phyloP scores from a whole-genome alignment of 768 basidiomycete species.

The Leccinum arenicola region DNA sequence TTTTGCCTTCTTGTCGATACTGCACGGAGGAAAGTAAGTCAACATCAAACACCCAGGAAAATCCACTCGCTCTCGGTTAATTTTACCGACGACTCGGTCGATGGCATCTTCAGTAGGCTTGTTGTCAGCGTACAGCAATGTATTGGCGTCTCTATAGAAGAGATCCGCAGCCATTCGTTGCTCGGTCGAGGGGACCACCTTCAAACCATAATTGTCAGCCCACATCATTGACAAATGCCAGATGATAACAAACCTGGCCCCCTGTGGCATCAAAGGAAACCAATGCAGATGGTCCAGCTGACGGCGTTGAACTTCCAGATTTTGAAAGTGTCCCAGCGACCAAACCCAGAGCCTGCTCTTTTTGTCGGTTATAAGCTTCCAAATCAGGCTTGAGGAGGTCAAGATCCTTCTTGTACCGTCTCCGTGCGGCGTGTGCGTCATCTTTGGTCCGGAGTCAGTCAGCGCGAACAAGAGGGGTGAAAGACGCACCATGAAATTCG shows the following conservation, averaged over 20 bases:
- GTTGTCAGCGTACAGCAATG: constrained; percentile 89
- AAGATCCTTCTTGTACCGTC: constrained; percentile 90
- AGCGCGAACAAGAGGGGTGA: background rate
- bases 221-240: background rate
- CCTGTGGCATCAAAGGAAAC: constrained; percentile 54
- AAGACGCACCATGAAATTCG: constrained; percentile 79
- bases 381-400: constrained; percentile 87
- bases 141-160: constrained; percentile 92
- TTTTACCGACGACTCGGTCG: constrained; percentile 85
- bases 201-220: constrained; percentile 10
- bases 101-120: constrained; percentile 96
- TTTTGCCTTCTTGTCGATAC: constrained; percentile 86
- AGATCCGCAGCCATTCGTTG: constrained; percentile 73
- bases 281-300: constrained; percentile 32
- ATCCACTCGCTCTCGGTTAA: constrained; percentile 83
- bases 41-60: background rate
- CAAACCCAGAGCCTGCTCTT: constrained; percentile 78
- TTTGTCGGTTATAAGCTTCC: constrained; percentile 83
- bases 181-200: constrained; percentile 54
- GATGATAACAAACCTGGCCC: constrained; percentile 35
- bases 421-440: constrained; percentile 83
- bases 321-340: constrained; percentile 62
- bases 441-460: constrained; percentile 45
- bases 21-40: constrained; percentile 28
- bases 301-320: constrained; percentile 32